Evolutionary conservation across 306 rosid genomes (phyloP).

Genomic region (Inga leiocalycina): DNA sequence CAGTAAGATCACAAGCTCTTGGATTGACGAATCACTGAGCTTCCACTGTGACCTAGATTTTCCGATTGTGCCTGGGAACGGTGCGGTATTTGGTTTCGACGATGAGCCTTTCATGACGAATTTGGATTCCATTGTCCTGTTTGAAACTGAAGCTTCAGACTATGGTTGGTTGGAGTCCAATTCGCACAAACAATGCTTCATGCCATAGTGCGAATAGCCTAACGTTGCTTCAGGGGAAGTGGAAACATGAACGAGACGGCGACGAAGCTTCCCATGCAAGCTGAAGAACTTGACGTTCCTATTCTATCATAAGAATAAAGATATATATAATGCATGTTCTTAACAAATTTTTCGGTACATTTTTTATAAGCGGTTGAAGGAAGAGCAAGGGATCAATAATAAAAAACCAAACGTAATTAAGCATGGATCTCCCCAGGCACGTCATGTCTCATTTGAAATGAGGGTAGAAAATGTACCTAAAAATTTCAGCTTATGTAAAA

Average conservation of each 20-base stretch:
- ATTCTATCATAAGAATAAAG: not conserved
- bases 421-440: no score
- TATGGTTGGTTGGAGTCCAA: constrained; percentile 20
- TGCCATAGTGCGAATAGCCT: not conserved
- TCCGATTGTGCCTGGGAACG: constrained; percentile 7
- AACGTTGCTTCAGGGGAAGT: not conserved
- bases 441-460: not conserved
- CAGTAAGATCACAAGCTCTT: not conserved
- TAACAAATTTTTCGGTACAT: not conserved
- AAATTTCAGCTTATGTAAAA: not conserved
- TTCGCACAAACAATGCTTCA: constrained; percentile 1
- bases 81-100: not conserved
- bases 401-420: not conserved
- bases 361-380: not conserved
- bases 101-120: constrained; percentile 12
- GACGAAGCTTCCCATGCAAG: not conserved
- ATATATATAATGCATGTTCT: not conserved
- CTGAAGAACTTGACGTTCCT: not conserved
- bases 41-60: constrained; percentile 23
- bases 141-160: constrained; percentile 49
- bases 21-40: constrained; percentile 8
- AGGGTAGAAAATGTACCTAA: not conserved
- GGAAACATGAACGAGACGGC: not conserved
- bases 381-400: not conserved
- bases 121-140: constrained; percentile 41